Conservation (phyloP, 768 basidiomycete genomes). For the Neoboletus magnificus region DNA sequence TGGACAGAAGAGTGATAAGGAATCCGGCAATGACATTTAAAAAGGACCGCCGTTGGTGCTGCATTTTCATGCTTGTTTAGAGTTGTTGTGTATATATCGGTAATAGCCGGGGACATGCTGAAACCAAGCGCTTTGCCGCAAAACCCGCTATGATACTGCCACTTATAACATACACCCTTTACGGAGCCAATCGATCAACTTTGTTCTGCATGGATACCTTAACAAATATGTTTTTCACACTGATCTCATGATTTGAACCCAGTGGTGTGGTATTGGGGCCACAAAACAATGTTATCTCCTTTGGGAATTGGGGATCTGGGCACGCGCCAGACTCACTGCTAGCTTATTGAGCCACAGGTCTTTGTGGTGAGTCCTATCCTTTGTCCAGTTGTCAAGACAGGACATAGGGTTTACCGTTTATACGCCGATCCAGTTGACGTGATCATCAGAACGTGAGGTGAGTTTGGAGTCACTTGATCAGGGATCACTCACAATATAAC, state of each 20-base stretch:
- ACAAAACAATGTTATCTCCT: conserved; percentile 1
- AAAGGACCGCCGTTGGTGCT: neutral
- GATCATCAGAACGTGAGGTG: neutral
- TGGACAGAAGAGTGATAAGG: conserved; percentile 31
- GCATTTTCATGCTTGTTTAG: conserved; percentile 21
- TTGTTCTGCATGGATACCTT: conserved; percentile 2
- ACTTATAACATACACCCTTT: neutral
- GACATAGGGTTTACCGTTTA: neutral
- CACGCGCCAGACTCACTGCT: neutral
- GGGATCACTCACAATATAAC: neutral
- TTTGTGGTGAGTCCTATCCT: neutral
- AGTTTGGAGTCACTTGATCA: neutral
- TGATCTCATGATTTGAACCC: too few species aligned
- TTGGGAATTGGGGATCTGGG: conserved; percentile 1
- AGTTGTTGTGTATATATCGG: conserved; percentile 18
- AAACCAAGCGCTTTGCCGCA: too few species aligned
- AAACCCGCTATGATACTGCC: too few species aligned
- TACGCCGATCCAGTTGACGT: neutral
- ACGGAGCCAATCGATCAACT: too few species aligned
- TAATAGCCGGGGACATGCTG: conserved; percentile 9
- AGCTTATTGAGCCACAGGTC: neutral
- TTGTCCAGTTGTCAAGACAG: neutral
- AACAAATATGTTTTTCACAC: too few species aligned
- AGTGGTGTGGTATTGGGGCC: neutral
- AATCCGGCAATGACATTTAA: conserved; percentile 15